Percentiles rank a stretch among this genome's conserved stretches.
Evolutionary conservation across 2,329 filamentous ascomycete species (phyloP).

Genomic region (Arthrinium phaeospermum): DNA sequence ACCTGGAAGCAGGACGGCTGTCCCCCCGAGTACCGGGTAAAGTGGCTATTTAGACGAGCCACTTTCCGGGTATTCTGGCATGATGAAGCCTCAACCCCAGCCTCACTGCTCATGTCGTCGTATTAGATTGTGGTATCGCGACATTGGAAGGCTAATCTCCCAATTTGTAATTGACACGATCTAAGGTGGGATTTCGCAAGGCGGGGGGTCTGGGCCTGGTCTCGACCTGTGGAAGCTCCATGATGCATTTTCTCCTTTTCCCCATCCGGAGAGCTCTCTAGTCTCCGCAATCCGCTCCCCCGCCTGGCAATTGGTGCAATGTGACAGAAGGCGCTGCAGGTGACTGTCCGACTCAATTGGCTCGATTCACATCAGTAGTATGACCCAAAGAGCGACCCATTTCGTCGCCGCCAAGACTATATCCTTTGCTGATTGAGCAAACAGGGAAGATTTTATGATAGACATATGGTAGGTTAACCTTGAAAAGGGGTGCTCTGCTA

Average conservation of each 20-base stretch:
- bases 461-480: no score
- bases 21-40: conserved; percentile 14
- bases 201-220: background rate
- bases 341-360: background rate
- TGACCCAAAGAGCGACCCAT: background rate
- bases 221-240: background rate
- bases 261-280: background rate
- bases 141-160: background rate
- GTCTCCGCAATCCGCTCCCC: background rate
- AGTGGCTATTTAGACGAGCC: conserved; percentile 10
- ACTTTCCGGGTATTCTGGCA: background rate
- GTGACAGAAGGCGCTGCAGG: background rate
- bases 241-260: background rate
- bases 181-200: background rate
- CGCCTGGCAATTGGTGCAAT: background rate
- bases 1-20: background rate
- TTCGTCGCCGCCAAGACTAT: background rate
- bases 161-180: background rate
- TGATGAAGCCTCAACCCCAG: background rate
- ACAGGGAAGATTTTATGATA: no score
- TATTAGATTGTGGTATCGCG: background rate
- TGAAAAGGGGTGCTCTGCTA: no score
- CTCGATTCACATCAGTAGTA: background rate
- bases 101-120: background rate
- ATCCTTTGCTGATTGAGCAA: no score